phyloP scores from a whole-genome alignment of 2,329 filamentous ascomycete species.

The Myriosclerotinia duriaeana region DNA sequence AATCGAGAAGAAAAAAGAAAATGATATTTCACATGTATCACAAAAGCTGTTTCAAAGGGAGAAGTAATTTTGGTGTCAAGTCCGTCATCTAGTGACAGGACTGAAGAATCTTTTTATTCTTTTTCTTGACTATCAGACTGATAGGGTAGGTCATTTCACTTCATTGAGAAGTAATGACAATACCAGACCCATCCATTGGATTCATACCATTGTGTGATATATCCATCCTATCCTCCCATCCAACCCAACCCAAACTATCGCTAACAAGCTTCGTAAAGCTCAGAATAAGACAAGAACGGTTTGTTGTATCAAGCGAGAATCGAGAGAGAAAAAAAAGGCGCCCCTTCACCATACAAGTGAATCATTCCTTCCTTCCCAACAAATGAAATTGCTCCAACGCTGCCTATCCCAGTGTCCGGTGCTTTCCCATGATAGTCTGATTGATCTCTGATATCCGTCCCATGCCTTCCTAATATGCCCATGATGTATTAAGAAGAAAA shows the following conservation, averaged over 20 bases:
- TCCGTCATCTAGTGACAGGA: slow-evolving; percentile 13
- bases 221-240: slow-evolving; percentile 11
- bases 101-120: slow-evolving; percentile 8
- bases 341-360: slow-evolving; percentile 22
- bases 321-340: slow-evolving; percentile 13
- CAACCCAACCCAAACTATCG: slow-evolving; percentile 9
- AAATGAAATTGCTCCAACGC: slow-evolving; percentile 23
- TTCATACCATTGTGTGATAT: slow-evolving; percentile 2
- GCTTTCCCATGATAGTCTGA: slow-evolving; percentile 19
- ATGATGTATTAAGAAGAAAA: slow-evolving; percentile 27
- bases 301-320: slow-evolving; percentile 19
- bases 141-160: background rate
- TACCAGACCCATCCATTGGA: slow-evolving; percentile 6
- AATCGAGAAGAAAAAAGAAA: background rate
- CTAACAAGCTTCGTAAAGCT: slow-evolving; percentile 10
- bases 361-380: slow-evolving; percentile 13
- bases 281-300: slow-evolving; percentile 8
- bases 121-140: slow-evolving; percentile 10
- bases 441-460: slow-evolving; percentile 16
- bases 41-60: background rate
- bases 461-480: slow-evolving; percentile 25
- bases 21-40: background rate
- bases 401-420: slow-evolving; percentile 17
- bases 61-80: slow-evolving; percentile 1
- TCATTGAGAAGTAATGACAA: slow-evolving; percentile 6